These are phyloP conservation scores for Monosporascus sp. DNA, from an alignment of 2,329 filamentous ascomycete genomes.

Conservation along the genomic window DNA sequence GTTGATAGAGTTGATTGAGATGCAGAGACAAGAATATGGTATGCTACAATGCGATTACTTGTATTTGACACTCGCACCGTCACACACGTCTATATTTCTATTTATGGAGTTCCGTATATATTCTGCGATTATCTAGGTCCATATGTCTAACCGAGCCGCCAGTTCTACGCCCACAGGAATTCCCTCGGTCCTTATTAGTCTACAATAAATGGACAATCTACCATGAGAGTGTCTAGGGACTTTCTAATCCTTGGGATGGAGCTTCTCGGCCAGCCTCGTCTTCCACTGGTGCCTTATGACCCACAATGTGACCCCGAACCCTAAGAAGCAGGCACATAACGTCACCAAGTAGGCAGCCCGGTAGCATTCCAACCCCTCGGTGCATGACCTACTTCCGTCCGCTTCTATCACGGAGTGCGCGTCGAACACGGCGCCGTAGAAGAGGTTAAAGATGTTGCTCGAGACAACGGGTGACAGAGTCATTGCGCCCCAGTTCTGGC, in stretches of 20 bases:
- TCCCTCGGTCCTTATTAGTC: neutral
- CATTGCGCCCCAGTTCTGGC: constrained; percentile 96
- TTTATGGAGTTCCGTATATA: too few species aligned
- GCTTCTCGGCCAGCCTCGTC: constrained; percentile 24
- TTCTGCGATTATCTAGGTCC: too few species aligned
- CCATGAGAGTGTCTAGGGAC: too few species aligned
- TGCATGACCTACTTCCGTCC: constrained; percentile 67
- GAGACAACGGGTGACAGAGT: constrained; percentile 82
- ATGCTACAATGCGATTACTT: too few species aligned
- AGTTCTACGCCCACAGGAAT: neutral
- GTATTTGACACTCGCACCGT: too few species aligned
- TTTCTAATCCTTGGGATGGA: neutral
- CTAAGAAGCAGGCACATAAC: constrained; percentile 62
- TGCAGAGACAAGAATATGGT: too few species aligned
- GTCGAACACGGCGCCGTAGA: constrained; percentile 84
- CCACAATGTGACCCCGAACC: constrained; percentile 64
- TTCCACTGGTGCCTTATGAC: constrained; percentile 57
- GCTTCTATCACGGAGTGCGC: constrained; percentile 64
- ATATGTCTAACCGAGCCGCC: neutral
- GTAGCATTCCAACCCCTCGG: constrained; percentile 76
- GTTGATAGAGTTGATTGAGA: too few species aligned
- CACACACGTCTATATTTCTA: too few species aligned
- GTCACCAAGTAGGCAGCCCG: constrained; percentile 75
- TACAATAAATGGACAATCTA: too few species aligned
- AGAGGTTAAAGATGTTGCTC: constrained; percentile 87